Evolutionary conservation across 192 early-diverging fungal genomes (phyloP).

Genomic region (Dissophora ornata): DNA sequence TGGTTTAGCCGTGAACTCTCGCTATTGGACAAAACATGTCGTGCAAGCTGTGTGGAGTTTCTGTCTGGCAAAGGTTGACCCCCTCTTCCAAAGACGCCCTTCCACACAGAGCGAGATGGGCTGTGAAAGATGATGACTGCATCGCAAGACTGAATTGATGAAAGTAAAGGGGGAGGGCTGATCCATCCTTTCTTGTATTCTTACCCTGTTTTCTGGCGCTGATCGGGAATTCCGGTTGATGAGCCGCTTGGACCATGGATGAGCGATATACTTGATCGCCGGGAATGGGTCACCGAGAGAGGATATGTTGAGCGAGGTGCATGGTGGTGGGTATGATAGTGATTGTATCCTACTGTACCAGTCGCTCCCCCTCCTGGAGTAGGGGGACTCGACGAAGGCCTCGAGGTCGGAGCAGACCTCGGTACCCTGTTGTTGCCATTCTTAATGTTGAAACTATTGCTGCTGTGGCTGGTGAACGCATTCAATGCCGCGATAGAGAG

Average conservation of each 20-base stretch:
- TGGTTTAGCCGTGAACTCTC: neutral
- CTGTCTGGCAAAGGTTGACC: too few relatives aligned
- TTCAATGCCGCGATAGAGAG: neutral
- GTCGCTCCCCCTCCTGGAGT: constrained; percentile 17
- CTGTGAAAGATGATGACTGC: too few relatives aligned
- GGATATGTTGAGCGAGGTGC: constrained; percentile 24
- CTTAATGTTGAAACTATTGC: neutral
- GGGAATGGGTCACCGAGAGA: constrained; percentile 32
- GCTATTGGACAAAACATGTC: too few relatives aligned
- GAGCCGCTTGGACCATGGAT: neutral
- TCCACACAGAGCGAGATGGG: too few relatives aligned
- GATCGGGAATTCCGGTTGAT: constrained; percentile 4
- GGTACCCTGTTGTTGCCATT: too few relatives aligned
- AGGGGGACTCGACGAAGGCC: constrained; percentile 12
- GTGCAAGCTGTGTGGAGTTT: too few relatives aligned
- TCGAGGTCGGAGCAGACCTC: constrained; percentile 2
- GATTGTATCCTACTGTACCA: constrained; percentile 13
- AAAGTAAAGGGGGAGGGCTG: too few relatives aligned
- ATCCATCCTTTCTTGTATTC: too few relatives aligned
- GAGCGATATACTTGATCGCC: constrained; percentile 29
- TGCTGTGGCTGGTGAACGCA: neutral
- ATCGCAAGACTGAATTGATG: too few relatives aligned
- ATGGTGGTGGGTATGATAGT: constrained; percentile 41
- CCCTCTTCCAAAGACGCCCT: too few relatives aligned
- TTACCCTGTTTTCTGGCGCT: constrained; percentile 36